Evolutionary conservation across 495 filamentous ascomycete species (phyloP).

Genomic region (Penicillium canescens): DNA sequence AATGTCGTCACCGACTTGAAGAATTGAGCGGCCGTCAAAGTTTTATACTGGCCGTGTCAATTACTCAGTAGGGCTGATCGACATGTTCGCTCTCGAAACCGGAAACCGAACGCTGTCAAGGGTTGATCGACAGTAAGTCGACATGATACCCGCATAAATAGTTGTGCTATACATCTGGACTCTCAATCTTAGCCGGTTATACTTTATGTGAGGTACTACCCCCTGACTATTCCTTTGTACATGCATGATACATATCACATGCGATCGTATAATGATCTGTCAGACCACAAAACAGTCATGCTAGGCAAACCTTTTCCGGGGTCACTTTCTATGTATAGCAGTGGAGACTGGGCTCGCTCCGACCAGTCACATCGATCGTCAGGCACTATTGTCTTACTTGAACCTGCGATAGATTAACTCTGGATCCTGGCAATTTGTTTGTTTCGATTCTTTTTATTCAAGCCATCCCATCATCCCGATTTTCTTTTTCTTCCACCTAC

Average conservation of each 20-base stretch:
- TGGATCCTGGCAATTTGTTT: background rate
- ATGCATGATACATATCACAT: conserved; percentile 6
- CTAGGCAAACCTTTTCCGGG: background rate
- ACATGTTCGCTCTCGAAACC: background rate
- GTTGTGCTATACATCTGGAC: too few relatives aligned
- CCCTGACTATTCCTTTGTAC: background rate
- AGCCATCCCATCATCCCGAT: background rate
- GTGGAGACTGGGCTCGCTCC: background rate
- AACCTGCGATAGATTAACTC: background rate
- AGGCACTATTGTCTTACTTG: conserved; percentile 6
- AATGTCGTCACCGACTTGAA: conserved; percentile 4
- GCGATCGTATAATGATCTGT: background rate
- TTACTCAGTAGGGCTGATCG: background rate
- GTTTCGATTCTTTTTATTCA: background rate
- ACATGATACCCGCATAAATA: background rate
- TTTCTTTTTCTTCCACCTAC: background rate
- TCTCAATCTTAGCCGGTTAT: background rate
- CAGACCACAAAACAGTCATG: background rate
- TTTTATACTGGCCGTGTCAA: too few relatives aligned
- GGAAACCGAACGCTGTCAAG: background rate
- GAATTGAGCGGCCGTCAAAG: background rate
- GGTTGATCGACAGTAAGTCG: background rate
- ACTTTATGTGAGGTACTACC: background rate
- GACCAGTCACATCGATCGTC: conserved; percentile 5
- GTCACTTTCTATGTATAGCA: conserved; percentile 3